phyloP scores from a whole-genome alignment of 2,329 filamentous ascomycete genomes.

The Fusarium redolens region DNA sequence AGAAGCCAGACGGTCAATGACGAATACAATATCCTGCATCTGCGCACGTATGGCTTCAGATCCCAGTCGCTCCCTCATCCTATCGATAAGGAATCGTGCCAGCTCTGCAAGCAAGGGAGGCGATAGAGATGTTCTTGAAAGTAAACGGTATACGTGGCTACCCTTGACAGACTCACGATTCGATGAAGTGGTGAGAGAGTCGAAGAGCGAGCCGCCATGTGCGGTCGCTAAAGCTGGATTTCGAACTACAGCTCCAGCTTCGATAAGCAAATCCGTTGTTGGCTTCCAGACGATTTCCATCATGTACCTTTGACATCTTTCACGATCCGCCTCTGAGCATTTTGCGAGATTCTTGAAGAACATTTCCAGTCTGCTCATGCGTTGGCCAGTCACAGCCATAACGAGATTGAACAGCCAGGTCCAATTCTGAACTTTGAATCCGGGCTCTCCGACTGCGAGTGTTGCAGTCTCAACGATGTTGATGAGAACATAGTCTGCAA shows the following conservation, averaged over 20 bases:
- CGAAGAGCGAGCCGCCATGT: neutral
- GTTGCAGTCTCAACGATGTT: slow-evolving; percentile 27
- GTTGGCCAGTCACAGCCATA: slow-evolving; percentile 1
- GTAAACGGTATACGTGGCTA: slow-evolving; percentile 23
- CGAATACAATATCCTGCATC: slow-evolving; percentile 24
- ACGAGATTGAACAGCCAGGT: slow-evolving; percentile 12
- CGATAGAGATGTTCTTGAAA: neutral
- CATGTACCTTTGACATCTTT: slow-evolving; percentile 5
- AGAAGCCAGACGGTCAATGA: slow-evolving; percentile 39
- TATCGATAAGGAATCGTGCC: slow-evolving; percentile 32
- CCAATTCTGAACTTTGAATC: slow-evolving; percentile 17
- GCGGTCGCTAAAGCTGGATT: slow-evolving; percentile 10
- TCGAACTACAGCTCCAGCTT: slow-evolving; percentile 34
- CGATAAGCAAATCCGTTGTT: slow-evolving; percentile 44
- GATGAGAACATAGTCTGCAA: slow-evolving; percentile 30
- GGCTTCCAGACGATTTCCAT: slow-evolving; percentile 47
- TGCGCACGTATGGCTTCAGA: slow-evolving; percentile 14
- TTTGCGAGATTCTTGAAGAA: slow-evolving; percentile 13
- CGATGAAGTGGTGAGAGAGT: neutral
- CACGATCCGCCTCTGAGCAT: neutral
- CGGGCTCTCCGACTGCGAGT: slow-evolving; percentile 23
- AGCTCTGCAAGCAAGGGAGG: slow-evolving; percentile 29
- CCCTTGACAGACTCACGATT: slow-evolving; percentile 1
- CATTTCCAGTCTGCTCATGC: neutral
- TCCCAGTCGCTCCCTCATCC: slow-evolving; percentile 28